phyloP scores from a whole-genome alignment of 2,329 filamentous ascomycete genomes.

The Coniochaeta sp. region DNA sequence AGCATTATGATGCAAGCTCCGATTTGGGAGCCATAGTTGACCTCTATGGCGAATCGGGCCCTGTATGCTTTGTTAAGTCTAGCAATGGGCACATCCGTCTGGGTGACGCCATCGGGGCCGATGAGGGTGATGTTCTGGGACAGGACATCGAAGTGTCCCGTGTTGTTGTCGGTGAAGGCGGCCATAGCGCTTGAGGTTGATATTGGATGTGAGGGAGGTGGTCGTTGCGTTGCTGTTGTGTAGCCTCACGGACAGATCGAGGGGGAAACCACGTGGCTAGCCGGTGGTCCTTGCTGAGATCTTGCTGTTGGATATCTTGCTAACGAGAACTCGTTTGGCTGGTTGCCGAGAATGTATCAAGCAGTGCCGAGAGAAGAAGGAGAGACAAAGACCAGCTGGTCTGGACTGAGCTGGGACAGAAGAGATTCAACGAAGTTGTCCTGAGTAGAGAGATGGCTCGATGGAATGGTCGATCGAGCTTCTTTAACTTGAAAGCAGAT shows the following conservation, averaged over 20 bases:
- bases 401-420: neutral
- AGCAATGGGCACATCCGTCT: too few species aligned
- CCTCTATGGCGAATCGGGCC: slow-evolving; percentile 7
- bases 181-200: slow-evolving; percentile 3
- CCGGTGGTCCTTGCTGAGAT: neutral
- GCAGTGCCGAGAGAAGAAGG: neutral
- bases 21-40: slow-evolving; percentile 65
- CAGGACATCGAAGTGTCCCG: slow-evolving; percentile 24
- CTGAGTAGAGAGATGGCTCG: neutral
- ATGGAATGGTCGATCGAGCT: neutral
- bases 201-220: neutral
- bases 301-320: neutral
- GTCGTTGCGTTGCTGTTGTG: neutral
- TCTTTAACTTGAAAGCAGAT: neutral
- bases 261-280: neutral
- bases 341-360: neutral
- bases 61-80: slow-evolving; percentile 20
- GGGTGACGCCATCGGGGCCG: slow-evolving; percentile 21
- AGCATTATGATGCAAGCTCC: slow-evolving; percentile 62
- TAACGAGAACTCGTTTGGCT: too few species aligned
- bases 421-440: neutral
- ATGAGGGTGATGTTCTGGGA: slow-evolving; percentile 29
- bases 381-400: neutral
- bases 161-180: neutral
- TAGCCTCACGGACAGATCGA: neutral